Base-by-base conservation (phyloP, 768 basidiomycete genomes). In the Lepiota brunneoincarnata region DNA sequence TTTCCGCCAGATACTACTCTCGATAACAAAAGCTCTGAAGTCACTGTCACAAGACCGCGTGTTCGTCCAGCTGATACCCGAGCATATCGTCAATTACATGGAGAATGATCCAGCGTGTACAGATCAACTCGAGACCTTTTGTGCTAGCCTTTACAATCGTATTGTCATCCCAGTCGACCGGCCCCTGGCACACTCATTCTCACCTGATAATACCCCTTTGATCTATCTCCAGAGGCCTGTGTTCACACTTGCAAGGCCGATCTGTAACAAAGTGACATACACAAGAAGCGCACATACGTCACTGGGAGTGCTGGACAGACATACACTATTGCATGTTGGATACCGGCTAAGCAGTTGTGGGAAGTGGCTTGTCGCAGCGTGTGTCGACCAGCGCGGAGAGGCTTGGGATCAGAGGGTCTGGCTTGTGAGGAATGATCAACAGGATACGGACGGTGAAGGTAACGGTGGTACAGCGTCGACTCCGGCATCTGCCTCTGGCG, bases 381-480 rank as follows among this genome's bases (percentile, higher is more conserved):
- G 85, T 61, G 71, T 89, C 5, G 92, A 94, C 63, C 83, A 92
- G 64, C 75, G 86, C 1, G 92, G 90, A 2, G 89, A 93, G 64
- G 82, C 78, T 14, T 82, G 87, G 60, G 83, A 89, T 56, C 63
- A 85, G 23, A 81, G 79, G 6, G 81, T 87, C 6, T 89, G 87
- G 84, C 63, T 86, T 21, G 77, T 75, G n/a, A 79, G 31, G 50
- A 34, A 21, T 35, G 50, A 81, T 39, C 75, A 77, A 6, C 67
- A 65, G 28, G 61, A 60, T 37, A 70, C 65, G 18, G 67, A 70
- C 17, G 63, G 58, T 11, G 71, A 70, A 17, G 61, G 51, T 14
- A 71, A 67, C 52, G 52, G 64, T 4, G 60, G 67, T 23, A 14
- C 12, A 24, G 24, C 24, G 6, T 14, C 41, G 17, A 31, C 31